Percentiles rank a stretch among this genome's conserved stretches.
Evolutionary conservation across 169 alveolate genomes (phyloP).

Genomic region (Eimeria praecox): DNA sequence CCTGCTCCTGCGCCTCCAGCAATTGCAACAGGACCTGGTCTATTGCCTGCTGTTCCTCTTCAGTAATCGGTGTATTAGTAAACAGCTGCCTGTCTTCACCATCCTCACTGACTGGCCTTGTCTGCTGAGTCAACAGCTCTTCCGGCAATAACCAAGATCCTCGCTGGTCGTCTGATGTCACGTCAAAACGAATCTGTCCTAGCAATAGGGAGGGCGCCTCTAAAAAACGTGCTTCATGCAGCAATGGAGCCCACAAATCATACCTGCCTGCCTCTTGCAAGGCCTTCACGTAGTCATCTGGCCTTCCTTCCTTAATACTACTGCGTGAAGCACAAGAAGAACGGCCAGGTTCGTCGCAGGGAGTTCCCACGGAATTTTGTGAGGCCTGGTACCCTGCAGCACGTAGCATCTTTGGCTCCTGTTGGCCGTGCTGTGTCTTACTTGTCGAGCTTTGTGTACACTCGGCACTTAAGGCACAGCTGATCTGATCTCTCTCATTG

Average conservation of each 20-base stretch:
- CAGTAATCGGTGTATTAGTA: conserved; percentile 52
- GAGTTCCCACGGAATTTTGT: background rate
- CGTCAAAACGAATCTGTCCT: conserved; percentile 51
- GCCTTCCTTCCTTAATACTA: background rate
- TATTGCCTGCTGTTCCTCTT: conserved; percentile 59
- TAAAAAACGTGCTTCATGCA: background rate
- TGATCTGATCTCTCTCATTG: background rate
- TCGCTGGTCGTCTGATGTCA: conserved; percentile 41
- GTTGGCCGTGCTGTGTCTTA: background rate
- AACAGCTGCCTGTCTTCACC: conserved; percentile 50
- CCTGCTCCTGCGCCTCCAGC: background rate
- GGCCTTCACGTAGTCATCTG: conserved; percentile 34
- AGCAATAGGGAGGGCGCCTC: conserved; percentile 13
- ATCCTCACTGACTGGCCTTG: background rate
- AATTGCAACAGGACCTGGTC: conserved; percentile 43
- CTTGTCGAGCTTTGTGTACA: background rate
- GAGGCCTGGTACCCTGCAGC: background rate
- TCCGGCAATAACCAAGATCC: conserved; percentile 56
- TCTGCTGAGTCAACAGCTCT: conserved; percentile 15
- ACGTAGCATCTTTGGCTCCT: background rate
- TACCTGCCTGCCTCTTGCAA: conserved; percentile 41
- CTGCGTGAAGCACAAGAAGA: background rate
- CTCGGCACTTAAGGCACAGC: background rate
- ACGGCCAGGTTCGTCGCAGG: background rate
- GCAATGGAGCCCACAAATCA: conserved; percentile 37